Percentiles rank a stretch among this genome's conserved stretches.
Evolutionary conservation across 768 basidiomycete species (phyloP).

Genomic region (Panellus pusillus): DNA sequence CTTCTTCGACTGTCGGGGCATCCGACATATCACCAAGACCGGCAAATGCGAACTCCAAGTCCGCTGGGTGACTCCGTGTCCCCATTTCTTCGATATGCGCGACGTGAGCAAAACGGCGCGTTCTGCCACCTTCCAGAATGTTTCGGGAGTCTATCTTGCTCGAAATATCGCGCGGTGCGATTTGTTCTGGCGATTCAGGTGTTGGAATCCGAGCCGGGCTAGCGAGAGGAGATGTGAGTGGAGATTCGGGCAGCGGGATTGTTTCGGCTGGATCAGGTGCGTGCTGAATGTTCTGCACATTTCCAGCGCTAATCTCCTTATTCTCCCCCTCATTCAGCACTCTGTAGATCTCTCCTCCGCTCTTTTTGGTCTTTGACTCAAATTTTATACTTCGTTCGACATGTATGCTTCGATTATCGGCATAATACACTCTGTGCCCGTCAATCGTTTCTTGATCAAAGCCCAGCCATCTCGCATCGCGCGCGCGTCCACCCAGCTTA

Average conservation of each 20-base stretch:
- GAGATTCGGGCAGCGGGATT: slow-evolving; percentile 1
- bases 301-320: not conserved
- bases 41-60: slow-evolving; percentile 11
- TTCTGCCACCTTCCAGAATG: slow-evolving; percentile 8
- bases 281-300: slow-evolving; percentile 2
- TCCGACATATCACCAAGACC: slow-evolving; percentile 4
- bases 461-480: slow-evolving; percentile 17
- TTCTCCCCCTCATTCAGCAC: slow-evolving; percentile 20
- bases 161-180: slow-evolving; percentile 13
- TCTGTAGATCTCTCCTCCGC: slow-evolving; percentile 6
- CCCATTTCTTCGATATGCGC: not conserved
- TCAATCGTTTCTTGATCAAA: slow-evolving; percentile 31
- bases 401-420: slow-evolving; percentile 22
- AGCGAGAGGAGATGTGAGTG: slow-evolving; percentile 11
- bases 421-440: slow-evolving; percentile 34
- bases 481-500: slow-evolving; percentile 28
- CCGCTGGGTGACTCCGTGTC: not conserved
- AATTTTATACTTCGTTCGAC: slow-evolving; percentile 34
- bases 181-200: not conserved
- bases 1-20: slow-evolving; percentile 8
- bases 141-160: slow-evolving; percentile 5
- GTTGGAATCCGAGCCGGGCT: not conserved
- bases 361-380: not conserved
- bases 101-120: not conserved
- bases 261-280: too few relatives aligned